Percentiles rank a stretch among this genome's conserved stretches.
phyloP scores from a whole-genome alignment of 345 rosid species.

The Hibiscus trionum region DNA sequence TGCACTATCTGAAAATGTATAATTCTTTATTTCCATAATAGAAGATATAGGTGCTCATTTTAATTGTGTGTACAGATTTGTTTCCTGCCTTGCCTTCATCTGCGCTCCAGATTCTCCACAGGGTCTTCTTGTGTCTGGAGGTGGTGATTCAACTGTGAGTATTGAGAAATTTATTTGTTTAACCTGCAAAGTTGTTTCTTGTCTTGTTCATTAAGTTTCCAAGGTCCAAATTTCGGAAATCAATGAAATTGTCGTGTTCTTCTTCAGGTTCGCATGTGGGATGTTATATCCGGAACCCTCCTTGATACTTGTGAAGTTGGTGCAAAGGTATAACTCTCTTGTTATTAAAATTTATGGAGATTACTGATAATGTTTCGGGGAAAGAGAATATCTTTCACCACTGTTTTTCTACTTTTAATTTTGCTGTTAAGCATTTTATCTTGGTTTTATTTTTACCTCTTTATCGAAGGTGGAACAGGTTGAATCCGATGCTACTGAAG shows the following conservation, averaged over 20 bases:
- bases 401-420: neutral
- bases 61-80: constrained; percentile 42
- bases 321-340: constrained; percentile 37
- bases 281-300: constrained; percentile 65
- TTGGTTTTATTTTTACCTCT: constrained; percentile 14
- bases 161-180: constrained; percentile 7
- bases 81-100: constrained; percentile 71
- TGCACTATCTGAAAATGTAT: neutral
- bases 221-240: constrained; percentile 6
- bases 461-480: constrained; percentile 48
- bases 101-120: constrained; percentile 39
- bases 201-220: neutral
- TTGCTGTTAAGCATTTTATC: neutral
- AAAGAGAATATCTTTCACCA: neutral
- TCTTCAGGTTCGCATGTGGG: constrained; percentile 88
- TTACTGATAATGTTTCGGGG: neutral
- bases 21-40: neutral
- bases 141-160: constrained; percentile 91
- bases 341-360: neutral
- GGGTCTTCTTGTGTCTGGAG: constrained; percentile 79
- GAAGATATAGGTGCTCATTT: neutral
- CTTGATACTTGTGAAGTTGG: constrained; percentile 77
- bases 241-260: constrained; percentile 2
- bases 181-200: neutral
- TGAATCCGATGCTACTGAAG: constrained; percentile 39